Conservation (phyloP, 768 basidiomycete species). For the Podaxis mareebaensis region DNA sequence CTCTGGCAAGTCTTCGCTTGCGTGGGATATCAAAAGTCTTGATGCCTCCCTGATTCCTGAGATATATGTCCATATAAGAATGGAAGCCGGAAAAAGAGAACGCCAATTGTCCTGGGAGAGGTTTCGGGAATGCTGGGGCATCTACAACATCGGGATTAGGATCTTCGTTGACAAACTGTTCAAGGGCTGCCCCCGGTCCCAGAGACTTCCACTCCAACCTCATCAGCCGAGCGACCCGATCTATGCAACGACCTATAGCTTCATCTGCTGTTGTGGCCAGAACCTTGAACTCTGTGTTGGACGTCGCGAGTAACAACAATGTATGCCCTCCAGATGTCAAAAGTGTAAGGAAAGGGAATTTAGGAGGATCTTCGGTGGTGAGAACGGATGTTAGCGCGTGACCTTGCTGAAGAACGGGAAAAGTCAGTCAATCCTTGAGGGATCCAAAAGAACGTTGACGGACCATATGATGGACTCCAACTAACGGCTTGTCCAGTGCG, state of each 20-base stretch:
- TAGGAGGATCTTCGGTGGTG: slow-evolving; percentile 49
- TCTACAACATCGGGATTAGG: slow-evolving; percentile 27
- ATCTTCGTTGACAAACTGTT: slow-evolving; percentile 57
- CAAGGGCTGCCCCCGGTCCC: slow-evolving; percentile 82
- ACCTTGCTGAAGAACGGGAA: slow-evolving; percentile 65
- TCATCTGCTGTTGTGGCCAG: slow-evolving; percentile 76
- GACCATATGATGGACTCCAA: slow-evolving; percentile 97
- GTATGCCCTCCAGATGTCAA: slow-evolving; percentile 96
- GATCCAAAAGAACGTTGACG: slow-evolving; percentile 17
- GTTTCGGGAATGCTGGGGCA: slow-evolving; percentile 43
- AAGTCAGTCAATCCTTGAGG: slow-evolving; percentile 4
- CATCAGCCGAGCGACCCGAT: slow-evolving; percentile 78
- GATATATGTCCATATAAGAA: slow-evolving; percentile 62
- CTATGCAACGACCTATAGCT: slow-evolving; percentile 78
- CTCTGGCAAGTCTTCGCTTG: slow-evolving; percentile 56
- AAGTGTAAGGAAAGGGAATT: slow-evolving; percentile 86
- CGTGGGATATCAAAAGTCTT: slow-evolving; percentile 37
- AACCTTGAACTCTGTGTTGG: slow-evolving; percentile 58
- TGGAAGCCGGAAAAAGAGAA: slow-evolving; percentile 87
- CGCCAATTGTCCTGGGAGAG: slow-evolving; percentile 52
- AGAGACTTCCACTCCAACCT: slow-evolving; percentile 59
- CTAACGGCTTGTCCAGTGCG: slow-evolving; percentile 70
- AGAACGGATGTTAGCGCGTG: slow-evolving; percentile 84
- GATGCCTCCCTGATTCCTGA: slow-evolving; percentile 45
- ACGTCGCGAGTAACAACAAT: slow-evolving; percentile 73